Percentiles rank a stretch among this genome's conserved stretches.
Conservation (phyloP, 1,284 basidiomycete genomes). For the Moesziomyces sp. region DNA sequence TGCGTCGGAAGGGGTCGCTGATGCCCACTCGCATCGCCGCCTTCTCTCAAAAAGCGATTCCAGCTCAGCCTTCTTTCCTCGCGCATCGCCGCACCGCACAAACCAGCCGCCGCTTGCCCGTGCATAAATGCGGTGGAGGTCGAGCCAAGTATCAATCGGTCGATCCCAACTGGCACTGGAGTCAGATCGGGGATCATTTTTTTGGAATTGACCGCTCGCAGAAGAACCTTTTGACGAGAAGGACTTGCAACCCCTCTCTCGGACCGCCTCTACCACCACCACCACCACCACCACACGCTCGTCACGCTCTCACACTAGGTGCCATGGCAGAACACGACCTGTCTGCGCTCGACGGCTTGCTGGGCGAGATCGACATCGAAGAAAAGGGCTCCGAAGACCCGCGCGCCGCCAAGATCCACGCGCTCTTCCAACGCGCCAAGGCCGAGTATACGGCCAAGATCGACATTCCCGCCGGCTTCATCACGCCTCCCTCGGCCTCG, state of each 20-base stretch:
- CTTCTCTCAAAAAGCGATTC: background rate
- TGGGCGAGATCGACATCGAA: conserved; percentile 38
- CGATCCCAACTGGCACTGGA: background rate
- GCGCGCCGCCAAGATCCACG: conserved; percentile 31
- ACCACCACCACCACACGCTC: background rate
- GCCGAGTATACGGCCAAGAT: conserved; percentile 37
- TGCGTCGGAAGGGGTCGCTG: too few relatives aligned
- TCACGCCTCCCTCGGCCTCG: conserved; percentile 1
- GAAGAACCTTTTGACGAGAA: background rate
- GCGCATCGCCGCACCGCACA: background rate
- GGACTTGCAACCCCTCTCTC: background rate
- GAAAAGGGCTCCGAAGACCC: conserved; percentile 25
- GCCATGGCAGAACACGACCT: conserved; percentile 34
- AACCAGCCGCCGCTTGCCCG: background rate
- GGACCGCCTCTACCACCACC: background rate
- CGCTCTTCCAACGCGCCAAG: conserved; percentile 40
- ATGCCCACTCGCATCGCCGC: background rate
- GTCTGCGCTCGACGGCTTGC: conserved; percentile 28
- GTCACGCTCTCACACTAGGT: background rate
- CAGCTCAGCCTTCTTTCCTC: background rate
- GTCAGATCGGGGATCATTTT: conserved; percentile 32
- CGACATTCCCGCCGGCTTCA: conserved; percentile 28
- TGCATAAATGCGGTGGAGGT: conserved; percentile 4
- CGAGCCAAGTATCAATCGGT: background rate
- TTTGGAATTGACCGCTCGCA: conserved; percentile 2